Percentiles rank a stretch among this genome's conserved stretches.
These are phyloP conservation scores for Tympanopsis confertula DNA, from an alignment of 2,329 filamentous ascomycete species.

Conservation along the genomic window DNA sequence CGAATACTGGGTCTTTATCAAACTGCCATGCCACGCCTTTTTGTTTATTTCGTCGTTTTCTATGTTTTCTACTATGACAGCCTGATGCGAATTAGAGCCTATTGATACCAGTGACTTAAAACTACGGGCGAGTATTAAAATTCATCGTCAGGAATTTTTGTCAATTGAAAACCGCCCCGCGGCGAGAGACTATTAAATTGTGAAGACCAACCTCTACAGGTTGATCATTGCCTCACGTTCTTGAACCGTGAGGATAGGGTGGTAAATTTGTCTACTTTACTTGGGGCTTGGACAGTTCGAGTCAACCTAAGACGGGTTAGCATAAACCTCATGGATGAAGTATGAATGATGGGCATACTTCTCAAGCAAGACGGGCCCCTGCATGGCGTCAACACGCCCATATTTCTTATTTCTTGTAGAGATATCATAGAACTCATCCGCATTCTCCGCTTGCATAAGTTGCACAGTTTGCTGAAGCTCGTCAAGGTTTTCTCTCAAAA, in stretches of 20 bases:
- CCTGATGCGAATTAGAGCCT: no score
- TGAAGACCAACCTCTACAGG: no score
- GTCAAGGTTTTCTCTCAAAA: constrained; percentile 78
- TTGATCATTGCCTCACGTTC: no score
- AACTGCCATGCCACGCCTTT: neutral
- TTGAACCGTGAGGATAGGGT: constrained; percentile 1
- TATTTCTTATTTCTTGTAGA: constrained; percentile 86
- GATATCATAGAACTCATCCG: constrained; percentile 95
- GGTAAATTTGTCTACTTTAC: constrained; percentile 31
- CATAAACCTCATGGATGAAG: neutral
- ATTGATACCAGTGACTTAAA: no score
- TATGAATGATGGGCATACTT: constrained; percentile 45
- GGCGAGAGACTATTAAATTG: no score
- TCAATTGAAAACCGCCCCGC: no score
- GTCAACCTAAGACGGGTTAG: constrained; percentile 39
- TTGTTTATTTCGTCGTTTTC: neutral
- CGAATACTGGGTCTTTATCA: neutral
- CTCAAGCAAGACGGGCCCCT: constrained; percentile 79
- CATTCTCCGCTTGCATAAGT: constrained; percentile 75
- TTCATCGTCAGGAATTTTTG: constrained; percentile 1
- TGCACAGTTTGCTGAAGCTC: constrained; percentile 88
- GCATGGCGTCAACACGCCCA: constrained; percentile 79
- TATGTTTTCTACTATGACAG: no score
- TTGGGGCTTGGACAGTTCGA: constrained; percentile 40
- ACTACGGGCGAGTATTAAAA: no score